These are phyloP conservation scores for Metschnikowia similis DNA, from an alignment of 805 yeast genomes.

Conservation along the genomic window DNA sequence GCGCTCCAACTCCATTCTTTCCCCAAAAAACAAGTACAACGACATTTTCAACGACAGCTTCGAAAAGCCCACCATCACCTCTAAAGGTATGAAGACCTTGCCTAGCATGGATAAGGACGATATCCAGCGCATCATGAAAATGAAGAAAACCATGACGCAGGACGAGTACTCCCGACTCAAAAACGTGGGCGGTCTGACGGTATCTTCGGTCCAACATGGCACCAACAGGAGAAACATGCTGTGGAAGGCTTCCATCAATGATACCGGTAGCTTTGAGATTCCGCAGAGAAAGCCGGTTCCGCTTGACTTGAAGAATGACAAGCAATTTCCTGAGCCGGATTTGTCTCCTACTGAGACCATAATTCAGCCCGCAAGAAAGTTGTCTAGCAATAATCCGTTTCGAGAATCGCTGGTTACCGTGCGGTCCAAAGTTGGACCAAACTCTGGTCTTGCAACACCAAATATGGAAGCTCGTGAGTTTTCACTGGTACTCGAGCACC, in stretches of 20 bases:
- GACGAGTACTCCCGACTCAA: constrained; percentile 38
- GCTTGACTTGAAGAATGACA: background rate
- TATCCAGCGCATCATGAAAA: constrained; percentile 32
- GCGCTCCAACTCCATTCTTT: constrained; percentile 29
- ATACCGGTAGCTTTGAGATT: constrained; percentile 9
- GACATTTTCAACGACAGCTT: constrained; percentile 34
- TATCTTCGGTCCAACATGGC: constrained; percentile 10
- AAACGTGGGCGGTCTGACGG: constrained; percentile 20
- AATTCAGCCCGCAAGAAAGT: background rate
- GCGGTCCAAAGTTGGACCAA: no score
- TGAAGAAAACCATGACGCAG: constrained; percentile 35
- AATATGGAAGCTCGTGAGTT: no score
- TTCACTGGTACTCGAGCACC: no score
- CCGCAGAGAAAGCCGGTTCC: background rate
- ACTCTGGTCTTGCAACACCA: no score
- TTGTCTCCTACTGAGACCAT: background rate
- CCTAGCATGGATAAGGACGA: constrained; percentile 48
- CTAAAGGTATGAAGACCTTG: constrained; percentile 45
- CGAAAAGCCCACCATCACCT: constrained; percentile 33
- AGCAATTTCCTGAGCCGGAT: background rate
- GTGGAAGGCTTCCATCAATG: constrained; percentile 15
- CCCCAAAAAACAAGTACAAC: constrained; percentile 36
- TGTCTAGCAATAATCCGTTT: constrained; percentile 3
- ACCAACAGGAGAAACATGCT: constrained; percentile 14
- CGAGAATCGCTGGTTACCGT: background rate